phyloP scores from a whole-genome alignment of 1,284 basidiomycete species.

The Psilocybe mexicana region DNA sequence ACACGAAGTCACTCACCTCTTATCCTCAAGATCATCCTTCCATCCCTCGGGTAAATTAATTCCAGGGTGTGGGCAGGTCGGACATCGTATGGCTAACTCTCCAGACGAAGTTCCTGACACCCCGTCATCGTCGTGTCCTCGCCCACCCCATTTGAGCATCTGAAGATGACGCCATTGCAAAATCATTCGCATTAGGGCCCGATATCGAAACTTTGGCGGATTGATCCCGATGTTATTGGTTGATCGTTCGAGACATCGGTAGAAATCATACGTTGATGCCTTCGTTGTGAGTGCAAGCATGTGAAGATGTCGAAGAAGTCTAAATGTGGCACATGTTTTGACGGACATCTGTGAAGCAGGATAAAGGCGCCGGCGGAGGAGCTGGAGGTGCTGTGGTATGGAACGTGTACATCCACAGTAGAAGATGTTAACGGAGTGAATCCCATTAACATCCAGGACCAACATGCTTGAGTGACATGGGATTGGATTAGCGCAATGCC shows the following conservation, averaged over 20 bases:
- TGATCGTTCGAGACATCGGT: conserved; percentile 9
- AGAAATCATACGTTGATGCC: not conserved
- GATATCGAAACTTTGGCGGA: conserved; percentile 1
- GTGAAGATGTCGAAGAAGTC: conserved; percentile 1
- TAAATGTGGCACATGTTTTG: conserved; percentile 11
- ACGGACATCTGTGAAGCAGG: conserved; percentile 6
- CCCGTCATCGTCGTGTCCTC: conserved; percentile 21
- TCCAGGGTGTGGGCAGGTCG: conserved; percentile 30
- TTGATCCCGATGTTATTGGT: conserved; percentile 21
- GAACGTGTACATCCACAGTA: not conserved
- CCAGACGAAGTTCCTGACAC: conserved; percentile 22
- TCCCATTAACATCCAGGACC: not conserved
- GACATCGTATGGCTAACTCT: conserved; percentile 25
- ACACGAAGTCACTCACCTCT: no score
- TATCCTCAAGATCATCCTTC: conserved; percentile 11
- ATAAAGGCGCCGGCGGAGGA: conserved; percentile 12
- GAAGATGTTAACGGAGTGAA: not conserved
- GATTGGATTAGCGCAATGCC: not conserved
- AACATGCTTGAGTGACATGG: conserved; percentile 4
- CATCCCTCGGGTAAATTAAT: conserved; percentile 26
- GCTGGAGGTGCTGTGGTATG: not conserved
- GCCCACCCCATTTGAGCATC: conserved; percentile 24
- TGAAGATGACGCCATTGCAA: conserved; percentile 23
- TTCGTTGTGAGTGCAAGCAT: conserved; percentile 18
- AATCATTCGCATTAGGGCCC: not conserved